Percentiles rank a stretch among this genome's conserved stretches.
Evolutionary conservation across 495 filamentous ascomycete genomes (phyloP).

Genomic region (Margaritispora aquatica): DNA sequence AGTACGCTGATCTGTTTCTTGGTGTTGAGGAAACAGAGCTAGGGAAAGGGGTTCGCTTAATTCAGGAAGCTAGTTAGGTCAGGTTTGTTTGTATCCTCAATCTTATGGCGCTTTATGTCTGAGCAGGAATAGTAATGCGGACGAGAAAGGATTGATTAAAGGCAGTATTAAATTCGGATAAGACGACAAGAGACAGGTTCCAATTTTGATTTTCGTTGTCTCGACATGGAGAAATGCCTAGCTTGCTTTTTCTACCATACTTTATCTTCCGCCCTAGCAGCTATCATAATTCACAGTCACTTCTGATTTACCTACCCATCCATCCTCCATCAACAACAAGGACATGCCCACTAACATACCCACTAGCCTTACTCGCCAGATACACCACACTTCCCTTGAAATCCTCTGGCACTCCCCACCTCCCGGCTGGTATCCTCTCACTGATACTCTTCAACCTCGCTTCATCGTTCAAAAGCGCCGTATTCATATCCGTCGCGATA

Average conservation of each 20-base stretch:
- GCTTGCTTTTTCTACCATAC: not conserved
- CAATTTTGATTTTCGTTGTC: too few relatives aligned
- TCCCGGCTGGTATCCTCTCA: constrained; percentile 74
- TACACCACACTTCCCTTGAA: constrained; percentile 82
- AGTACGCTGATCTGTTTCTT: not conserved
- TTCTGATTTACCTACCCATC: constrained; percentile 67
- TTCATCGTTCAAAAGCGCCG: constrained; percentile 67
- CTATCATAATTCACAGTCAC: not conserved
- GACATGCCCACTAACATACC: constrained; percentile 76
- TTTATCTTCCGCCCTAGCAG: not conserved
- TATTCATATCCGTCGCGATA: constrained; percentile 90
- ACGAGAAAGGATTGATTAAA: too few relatives aligned
- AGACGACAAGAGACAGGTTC: too few relatives aligned
- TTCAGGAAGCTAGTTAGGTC: not conserved
- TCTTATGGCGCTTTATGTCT: too few relatives aligned
- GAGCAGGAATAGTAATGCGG: too few relatives aligned
- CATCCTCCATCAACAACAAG: constrained; percentile 87
- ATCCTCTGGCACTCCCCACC: constrained; percentile 85
- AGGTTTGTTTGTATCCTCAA: too few relatives aligned
- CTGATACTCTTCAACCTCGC: constrained; percentile 65
- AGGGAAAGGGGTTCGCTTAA: not conserved
- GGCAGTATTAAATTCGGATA: too few relatives aligned
- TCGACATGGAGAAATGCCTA: too few relatives aligned
- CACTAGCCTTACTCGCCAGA: constrained; percentile 67
- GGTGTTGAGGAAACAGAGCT: not conserved